Evolutionary conservation across 2,329 filamentous ascomycete species (phyloP), one percentile per base, ranked within the genome.

Genomic region (Phialocephala subalpina): DNA sequence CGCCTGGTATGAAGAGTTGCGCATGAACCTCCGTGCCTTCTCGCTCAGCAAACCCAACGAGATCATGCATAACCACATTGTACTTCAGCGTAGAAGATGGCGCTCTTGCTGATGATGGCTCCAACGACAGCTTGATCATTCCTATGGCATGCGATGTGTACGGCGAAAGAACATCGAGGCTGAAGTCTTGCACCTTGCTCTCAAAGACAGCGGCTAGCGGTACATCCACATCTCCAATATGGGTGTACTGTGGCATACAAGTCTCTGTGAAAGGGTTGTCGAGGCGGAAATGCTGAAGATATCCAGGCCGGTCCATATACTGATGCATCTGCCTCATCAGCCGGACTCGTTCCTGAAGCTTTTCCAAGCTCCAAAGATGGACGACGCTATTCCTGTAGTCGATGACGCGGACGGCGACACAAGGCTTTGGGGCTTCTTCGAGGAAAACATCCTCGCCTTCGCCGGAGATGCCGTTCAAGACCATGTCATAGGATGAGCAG

Each of bases 291-390:
- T 98, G 96, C 77, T 96, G 92, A 61, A 94, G 89, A 75, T 97
- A 97, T 76, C 98, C 95, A 1, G 96, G 96, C 65, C 96, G 92
- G 75, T 97, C 94, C 72, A 98, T 88, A 74, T 97, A 98, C 78
- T 98, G 95, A 76, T 97, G 92, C 87, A 98, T 92, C 78, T 97
- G 95, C 53, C 96, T 90, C 96, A 99, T 99, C 70, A 92, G 87
- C 61, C 93, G 88, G 12, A 98, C 90, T 33, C 96, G 90, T 67
- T 93, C 90, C 67, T 94, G 90, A 20, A 99, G 86, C 78, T 98
- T 99, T 75, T 97, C 91, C 62, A 99, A 78, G 63, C 95, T 98
- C 96, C 96, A 99, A 0, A 98, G 84, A 75, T 96, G 93, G 36
- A 97, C 90, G 20, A 97, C 92, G 56, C 85, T 86, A 74, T 95